Conservation (phyloP, 169 alveolate genomes). For the Plasmodium vivax region DNA sequence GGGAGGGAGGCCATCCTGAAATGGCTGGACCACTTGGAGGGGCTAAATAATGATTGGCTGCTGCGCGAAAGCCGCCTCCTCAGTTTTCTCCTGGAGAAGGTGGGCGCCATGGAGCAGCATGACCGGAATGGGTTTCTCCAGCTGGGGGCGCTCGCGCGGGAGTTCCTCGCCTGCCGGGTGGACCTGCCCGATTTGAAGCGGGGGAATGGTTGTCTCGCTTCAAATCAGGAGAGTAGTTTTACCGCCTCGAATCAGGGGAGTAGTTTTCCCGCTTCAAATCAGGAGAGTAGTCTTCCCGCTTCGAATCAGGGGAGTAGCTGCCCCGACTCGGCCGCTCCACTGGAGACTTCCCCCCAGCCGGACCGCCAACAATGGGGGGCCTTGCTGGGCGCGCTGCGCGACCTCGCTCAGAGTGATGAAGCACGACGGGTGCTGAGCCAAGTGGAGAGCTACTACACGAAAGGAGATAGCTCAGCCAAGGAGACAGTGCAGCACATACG, state of each 20-base stretch:
- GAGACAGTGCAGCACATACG: conserved; percentile 1
- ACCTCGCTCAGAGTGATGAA: not conserved
- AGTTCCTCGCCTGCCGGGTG: conserved; percentile 11
- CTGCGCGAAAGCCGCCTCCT: conserved; percentile 17
- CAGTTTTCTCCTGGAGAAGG: conserved; percentile 14
- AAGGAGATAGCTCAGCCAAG: not conserved
- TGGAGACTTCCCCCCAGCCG: not conserved
- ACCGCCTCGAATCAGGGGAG: not conserved
- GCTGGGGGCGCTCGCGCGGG: conserved; percentile 1
- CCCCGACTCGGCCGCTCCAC: not conserved
- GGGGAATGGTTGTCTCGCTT: no score
- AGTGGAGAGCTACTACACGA: not conserved
- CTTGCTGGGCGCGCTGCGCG: not conserved
- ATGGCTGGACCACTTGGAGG: not conserved
- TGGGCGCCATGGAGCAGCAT: conserved; percentile 6
- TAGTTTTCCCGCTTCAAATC: not conserved
- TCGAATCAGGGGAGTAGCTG: not conserved
- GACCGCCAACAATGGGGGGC: not conserved
- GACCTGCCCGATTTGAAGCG: not conserved
- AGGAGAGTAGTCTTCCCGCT: no score
- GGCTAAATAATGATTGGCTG: not conserved
- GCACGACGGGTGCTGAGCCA: not conserved
- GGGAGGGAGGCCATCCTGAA: not conserved
- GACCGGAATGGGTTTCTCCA: not conserved
- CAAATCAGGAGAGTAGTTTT: no score